Conservation (phyloP, 441 rosid species). For the Corymbia calophylla region DNA sequence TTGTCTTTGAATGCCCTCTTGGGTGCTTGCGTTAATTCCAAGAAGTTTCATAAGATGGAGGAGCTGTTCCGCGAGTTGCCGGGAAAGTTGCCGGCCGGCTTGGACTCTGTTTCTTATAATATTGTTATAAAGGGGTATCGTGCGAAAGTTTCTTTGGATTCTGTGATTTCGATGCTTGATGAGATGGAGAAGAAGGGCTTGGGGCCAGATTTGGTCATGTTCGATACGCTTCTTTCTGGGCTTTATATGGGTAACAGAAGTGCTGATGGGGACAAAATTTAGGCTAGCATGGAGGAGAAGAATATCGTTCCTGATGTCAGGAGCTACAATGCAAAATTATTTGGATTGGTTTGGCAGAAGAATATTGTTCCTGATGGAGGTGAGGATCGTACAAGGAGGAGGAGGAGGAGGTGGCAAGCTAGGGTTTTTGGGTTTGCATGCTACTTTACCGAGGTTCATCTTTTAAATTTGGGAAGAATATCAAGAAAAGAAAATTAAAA, state of each 20-base stretch:
- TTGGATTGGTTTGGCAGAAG: conserved; percentile 36
- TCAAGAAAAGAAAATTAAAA: too few species aligned
- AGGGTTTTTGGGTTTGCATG: too few species aligned
- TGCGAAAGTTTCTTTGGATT: conserved; percentile 34
- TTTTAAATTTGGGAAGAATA: too few species aligned
- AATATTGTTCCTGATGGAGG: not conserved
- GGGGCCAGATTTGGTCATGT: conserved; percentile 36
- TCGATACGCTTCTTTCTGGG: conserved; percentile 38
- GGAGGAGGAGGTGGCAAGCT: too few species aligned
- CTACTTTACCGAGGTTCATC: too few species aligned
- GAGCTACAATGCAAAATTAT: conserved; percentile 48
- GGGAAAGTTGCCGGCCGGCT: conserved; percentile 28
- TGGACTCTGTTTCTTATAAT: conserved; percentile 46
- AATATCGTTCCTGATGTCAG: conserved; percentile 32
- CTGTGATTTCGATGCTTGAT: conserved; percentile 26
- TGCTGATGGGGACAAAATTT: conserved; percentile 42
- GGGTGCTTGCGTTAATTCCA: conserved; percentile 42
- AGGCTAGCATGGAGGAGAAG: conserved; percentile 41
- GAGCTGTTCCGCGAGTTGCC: conserved; percentile 41
- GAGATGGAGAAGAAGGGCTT: conserved; percentile 48
- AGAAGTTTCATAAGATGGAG: conserved; percentile 36
- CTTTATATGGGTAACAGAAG: conserved; percentile 28
- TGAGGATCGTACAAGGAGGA: too few species aligned
- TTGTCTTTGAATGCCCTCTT: conserved; percentile 58
- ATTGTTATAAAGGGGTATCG: conserved; percentile 48